Evolutionary conservation across 2,329 filamentous ascomycete genomes (phyloP).

Genomic region (Aspergillus floridensis): DNA sequence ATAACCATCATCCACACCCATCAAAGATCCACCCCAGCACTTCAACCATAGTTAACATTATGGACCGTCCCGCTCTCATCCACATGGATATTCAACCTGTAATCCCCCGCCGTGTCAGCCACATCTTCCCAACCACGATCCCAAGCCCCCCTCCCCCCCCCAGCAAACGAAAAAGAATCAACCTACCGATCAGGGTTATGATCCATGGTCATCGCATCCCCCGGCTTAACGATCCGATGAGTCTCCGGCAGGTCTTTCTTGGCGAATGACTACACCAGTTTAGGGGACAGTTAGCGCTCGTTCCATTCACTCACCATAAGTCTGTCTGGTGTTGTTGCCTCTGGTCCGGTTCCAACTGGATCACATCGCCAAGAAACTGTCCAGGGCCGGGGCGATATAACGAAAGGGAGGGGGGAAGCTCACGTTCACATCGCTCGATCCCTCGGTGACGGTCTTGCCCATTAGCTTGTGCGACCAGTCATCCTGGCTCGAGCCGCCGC

Average conservation of each 20-base stretch:
- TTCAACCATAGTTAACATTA: constrained; percentile 43
- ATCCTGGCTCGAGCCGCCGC: constrained; percentile 32
- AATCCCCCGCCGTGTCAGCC: neutral
- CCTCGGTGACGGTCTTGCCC: constrained; percentile 46
- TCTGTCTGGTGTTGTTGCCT: no score
- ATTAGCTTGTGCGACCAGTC: constrained; percentile 47
- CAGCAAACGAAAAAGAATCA: neutral
- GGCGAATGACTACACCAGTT: constrained; percentile 39
- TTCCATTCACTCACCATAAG: neutral
- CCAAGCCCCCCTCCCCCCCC: neutral
- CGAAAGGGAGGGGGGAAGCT: constrained; percentile 7
- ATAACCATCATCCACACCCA: neutral
- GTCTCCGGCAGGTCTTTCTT: constrained; percentile 46
- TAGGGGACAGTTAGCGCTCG: neutral
- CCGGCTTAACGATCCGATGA: constrained; percentile 45
- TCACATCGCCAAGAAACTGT: no score
- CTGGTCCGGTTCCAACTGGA: no score
- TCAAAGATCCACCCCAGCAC: neutral
- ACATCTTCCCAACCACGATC: neutral
- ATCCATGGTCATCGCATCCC: constrained; percentile 41
- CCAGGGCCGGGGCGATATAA: no score
- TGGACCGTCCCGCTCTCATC: constrained; percentile 44
- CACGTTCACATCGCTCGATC: constrained; percentile 36
- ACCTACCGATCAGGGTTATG: constrained; percentile 43
- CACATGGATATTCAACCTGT: constrained; percentile 46